A percentile compares a stretch with the other conserved stretches of the same genome.
Conservation (phyloP, 495 filamentous ascomycete species). For the Aspergillus leporis region DNA sequence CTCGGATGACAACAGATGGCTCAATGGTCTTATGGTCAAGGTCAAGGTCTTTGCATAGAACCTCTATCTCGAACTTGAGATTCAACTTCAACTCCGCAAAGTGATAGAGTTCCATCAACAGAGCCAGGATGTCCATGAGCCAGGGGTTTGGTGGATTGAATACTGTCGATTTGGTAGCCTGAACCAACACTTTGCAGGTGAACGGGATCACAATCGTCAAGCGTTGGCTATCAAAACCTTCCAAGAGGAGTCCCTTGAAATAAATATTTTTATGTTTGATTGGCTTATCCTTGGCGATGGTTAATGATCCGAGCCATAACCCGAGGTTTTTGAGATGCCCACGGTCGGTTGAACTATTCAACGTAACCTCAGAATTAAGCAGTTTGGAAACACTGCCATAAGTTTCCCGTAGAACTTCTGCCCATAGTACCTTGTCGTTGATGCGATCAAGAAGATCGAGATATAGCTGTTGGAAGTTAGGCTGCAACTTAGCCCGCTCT, state of each 20-base stretch:
- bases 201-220: conserved; percentile 92
- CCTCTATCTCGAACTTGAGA: conserved; percentile 97
- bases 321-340: conserved; percentile 88
- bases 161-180: conserved; percentile 80
- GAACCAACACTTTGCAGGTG: conserved; percentile 88
- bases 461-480: conserved; percentile 92
- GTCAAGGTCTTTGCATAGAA: conserved; percentile 88
- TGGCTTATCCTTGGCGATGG: conserved; percentile 89
- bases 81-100: conserved; percentile 92
- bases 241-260: conserved; percentile 91
- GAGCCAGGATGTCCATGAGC: conserved; percentile 88
- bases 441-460: conserved; percentile 85
- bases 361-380: conserved; percentile 83
- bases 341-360: conserved; percentile 77
- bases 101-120: conserved; percentile 89
- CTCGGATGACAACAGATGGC: conserved; percentile 76
- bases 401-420: conserved; percentile 89
- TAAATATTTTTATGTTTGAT: conserved; percentile 96
- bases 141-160: conserved; percentile 96
- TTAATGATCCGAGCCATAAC: conserved; percentile 89
- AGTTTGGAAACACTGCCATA: conserved; percentile 81
- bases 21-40: conserved; percentile 85
- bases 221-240: conserved; percentile 87
- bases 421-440: conserved; percentile 73
- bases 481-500: conserved; percentile 92